Percentiles rank a stretch among this genome's conserved stretches.
Evolutionary conservation across 495 filamentous ascomycete species (phyloP).

Genomic region (Neurospora sp.): DNA sequence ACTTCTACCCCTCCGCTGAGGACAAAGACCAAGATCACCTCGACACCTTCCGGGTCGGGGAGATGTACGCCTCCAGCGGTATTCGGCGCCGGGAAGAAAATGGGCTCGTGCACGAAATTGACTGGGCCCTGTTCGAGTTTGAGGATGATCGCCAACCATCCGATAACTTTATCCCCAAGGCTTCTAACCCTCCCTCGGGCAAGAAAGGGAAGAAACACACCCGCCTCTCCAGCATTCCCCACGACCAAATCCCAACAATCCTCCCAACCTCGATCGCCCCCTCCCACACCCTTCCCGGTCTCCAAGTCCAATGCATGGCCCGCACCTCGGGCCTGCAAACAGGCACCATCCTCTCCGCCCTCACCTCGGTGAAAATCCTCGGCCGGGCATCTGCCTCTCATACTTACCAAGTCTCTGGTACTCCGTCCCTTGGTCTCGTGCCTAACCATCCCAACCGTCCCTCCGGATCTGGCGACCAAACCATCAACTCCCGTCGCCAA

Average conservation of each 20-base stretch:
- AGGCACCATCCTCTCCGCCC: constrained; percentile 61
- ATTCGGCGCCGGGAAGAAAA: constrained; percentile 55
- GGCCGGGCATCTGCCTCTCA: constrained; percentile 70
- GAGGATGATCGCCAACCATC: constrained; percentile 57
- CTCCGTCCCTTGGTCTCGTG: background rate
- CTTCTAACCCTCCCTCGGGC: background rate
- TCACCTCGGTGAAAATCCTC: constrained; percentile 74
- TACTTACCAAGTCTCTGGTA: constrained; percentile 59
- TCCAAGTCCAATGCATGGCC: constrained; percentile 82
- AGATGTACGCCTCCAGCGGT: constrained; percentile 81
- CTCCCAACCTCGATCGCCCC: constrained; percentile 35
- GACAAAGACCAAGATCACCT: constrained; percentile 53
- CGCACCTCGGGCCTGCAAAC: constrained; percentile 76
- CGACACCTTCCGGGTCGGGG: constrained; percentile 64
- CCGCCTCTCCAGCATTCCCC: background rate
- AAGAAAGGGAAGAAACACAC: background rate
- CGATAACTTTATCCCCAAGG: constrained; percentile 47
- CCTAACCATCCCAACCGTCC: constrained; percentile 29
- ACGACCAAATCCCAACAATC: constrained; percentile 2
- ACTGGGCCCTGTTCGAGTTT: constrained; percentile 90
- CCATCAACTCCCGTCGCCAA: background rate
- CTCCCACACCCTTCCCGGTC: constrained; percentile 46
- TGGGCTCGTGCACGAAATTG: constrained; percentile 76
- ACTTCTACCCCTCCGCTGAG: constrained; percentile 55
- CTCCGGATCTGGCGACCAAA: constrained; percentile 10